Conservation (phyloP, 352 stramenopile genomes). For the Globisporangium nagaii region DNA sequence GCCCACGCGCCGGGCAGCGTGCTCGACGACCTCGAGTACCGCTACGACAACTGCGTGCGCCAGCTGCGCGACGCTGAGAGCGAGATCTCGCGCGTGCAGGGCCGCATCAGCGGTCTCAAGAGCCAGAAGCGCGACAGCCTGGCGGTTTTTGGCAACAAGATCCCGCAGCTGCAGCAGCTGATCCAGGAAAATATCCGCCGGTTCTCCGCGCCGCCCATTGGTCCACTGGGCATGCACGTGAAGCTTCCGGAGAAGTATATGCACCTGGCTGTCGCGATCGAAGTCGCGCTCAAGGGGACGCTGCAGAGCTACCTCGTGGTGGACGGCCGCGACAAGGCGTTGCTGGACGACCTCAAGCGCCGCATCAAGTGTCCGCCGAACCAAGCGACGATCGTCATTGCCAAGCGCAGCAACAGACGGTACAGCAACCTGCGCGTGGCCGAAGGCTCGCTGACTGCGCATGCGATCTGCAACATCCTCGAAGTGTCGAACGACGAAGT, state of each 20-base stretch:
- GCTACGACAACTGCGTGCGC: constrained; percentile 45
- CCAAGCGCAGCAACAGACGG: constrained; percentile 39
- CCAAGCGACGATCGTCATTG: constrained; percentile 79
- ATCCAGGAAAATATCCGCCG: constrained; percentile 66
- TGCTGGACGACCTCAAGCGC: constrained; percentile 72
- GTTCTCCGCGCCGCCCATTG: constrained; percentile 64
- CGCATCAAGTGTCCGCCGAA: constrained; percentile 58
- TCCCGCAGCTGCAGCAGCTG: constrained; percentile 65
- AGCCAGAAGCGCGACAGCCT: constrained; percentile 57
- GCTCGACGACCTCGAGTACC: constrained; percentile 54
- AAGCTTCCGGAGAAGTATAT: constrained; percentile 66
- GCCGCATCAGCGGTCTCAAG: constrained; percentile 39
- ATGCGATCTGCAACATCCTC: constrained; percentile 75
- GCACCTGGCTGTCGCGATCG: constrained; percentile 64
- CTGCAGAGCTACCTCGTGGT: constrained; percentile 75
- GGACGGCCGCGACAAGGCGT: constrained; percentile 67
- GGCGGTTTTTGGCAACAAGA: constrained; percentile 58
- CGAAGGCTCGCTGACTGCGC: constrained; percentile 36
- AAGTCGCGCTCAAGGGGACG: constrained; percentile 67
- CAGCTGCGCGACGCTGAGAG: constrained; percentile 52
- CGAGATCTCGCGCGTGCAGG: constrained; percentile 38
- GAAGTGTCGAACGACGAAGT: constrained; percentile 71
- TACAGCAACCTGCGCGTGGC: constrained; percentile 57
- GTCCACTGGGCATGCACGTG: constrained; percentile 63
- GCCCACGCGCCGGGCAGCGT: constrained; percentile 20